Conservation (phyloP, 2,329 filamentous ascomycete genomes). For the Clarireedia monteithiana region DNA sequence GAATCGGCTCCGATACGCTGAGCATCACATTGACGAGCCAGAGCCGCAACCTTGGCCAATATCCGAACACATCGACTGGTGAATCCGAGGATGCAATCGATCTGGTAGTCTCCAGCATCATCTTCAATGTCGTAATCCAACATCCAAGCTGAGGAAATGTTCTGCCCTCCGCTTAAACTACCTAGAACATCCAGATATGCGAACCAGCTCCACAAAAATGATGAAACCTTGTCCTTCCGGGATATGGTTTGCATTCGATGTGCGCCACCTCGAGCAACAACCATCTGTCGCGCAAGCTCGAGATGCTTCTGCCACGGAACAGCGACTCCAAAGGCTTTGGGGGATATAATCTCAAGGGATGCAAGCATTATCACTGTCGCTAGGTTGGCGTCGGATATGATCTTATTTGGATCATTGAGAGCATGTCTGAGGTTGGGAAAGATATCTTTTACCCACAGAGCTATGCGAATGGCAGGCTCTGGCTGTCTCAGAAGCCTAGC, state of each 20-base stretch:
- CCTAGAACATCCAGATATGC: conserved; percentile 77
- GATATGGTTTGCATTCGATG: conserved; percentile 40
- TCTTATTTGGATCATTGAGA: conserved; percentile 50
- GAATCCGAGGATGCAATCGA: conserved; percentile 77
- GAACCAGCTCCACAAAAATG: conserved; percentile 76
- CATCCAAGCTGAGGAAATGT: conserved; percentile 21
- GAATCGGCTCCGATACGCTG: conserved; percentile 50
- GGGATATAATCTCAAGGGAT: conserved; percentile 76
- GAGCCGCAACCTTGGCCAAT: conserved; percentile 62
- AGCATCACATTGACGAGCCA: conserved; percentile 61
- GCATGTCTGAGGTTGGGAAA: conserved; percentile 64
- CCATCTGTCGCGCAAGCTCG: conserved; percentile 66
- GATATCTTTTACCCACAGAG: conserved; percentile 72
- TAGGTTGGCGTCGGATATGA: conserved; percentile 64
- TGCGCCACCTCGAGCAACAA: conserved; percentile 56
- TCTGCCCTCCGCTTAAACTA: conserved; percentile 52
- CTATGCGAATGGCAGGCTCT: conserved; percentile 71
- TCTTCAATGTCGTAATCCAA: conserved; percentile 42
- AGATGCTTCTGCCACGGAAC: conserved; percentile 78
- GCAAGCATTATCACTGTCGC: conserved; percentile 81
- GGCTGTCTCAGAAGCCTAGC: conserved; percentile 65
- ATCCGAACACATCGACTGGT: conserved; percentile 64
- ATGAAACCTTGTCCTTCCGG: conserved; percentile 51
- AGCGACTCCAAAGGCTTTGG: conserved; percentile 70
- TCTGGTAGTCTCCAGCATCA: conserved; percentile 53